Evolutionary conservation across 2,329 filamentous ascomycete genomes (phyloP).

Genomic region (Elsinoe arachidis): DNA sequence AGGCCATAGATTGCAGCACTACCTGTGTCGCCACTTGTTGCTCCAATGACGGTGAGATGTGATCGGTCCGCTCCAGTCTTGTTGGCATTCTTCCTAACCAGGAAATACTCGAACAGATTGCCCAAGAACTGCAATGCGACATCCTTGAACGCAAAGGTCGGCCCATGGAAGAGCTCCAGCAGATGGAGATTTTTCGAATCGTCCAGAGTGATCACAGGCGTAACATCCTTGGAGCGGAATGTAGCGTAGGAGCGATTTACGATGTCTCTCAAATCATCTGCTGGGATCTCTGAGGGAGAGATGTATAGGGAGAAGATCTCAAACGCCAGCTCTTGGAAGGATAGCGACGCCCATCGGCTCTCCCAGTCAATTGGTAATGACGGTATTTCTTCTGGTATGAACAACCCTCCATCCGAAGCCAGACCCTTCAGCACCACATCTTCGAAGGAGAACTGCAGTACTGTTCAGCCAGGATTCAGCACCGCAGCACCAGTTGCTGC

Average conservation of each 20-base stretch:
- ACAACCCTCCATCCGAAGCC: conserved; percentile 77
- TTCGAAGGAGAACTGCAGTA: conserved; percentile 70
- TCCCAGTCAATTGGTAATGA: conserved; percentile 54
- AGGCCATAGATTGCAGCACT: conserved; percentile 95
- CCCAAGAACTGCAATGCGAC: conserved; percentile 88
- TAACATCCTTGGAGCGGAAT: conserved; percentile 71
- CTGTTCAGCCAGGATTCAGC: conserved; percentile 26
- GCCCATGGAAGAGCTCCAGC: conserved; percentile 92
- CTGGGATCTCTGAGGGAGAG: conserved; percentile 70
- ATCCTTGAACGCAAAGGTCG: conserved; percentile 93
- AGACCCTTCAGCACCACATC: conserved; percentile 84
- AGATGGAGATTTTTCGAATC: conserved; percentile 65
- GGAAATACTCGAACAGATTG: conserved; percentile 90
- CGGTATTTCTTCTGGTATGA: conserved; percentile 78
- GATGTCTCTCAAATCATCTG: conserved; percentile 70
- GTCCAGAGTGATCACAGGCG: conserved; percentile 70
- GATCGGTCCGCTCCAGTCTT: conserved; percentile 61
- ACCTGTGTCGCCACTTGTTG: conserved; percentile 81
- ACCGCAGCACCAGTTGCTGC: conserved; percentile 12
- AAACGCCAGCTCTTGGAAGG: conserved; percentile 73
- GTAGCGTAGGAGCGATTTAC: conserved; percentile 80
- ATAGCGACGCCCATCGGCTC: conserved; percentile 64
- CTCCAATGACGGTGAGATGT: conserved; percentile 77
- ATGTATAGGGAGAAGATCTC: conserved; percentile 84
- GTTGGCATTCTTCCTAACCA: conserved; percentile 62